Evolutionary conservation across 345 rosid genomes (phyloP).

Genomic region (Salix brachista): DNA sequence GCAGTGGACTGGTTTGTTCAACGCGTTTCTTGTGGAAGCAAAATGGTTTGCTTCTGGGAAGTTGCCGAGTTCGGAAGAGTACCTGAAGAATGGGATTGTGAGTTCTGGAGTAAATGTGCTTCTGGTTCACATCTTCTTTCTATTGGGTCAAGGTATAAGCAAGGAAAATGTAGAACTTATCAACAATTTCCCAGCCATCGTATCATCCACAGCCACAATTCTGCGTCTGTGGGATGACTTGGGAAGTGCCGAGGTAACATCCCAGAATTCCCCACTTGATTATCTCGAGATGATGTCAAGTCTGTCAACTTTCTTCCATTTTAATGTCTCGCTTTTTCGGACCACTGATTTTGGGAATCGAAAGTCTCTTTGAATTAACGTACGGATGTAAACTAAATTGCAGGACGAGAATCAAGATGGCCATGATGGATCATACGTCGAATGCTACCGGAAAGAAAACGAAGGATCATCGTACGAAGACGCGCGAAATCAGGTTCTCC

Average conservation of each 20-base stretch:
- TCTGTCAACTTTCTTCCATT: too few species aligned
- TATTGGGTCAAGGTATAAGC: constrained; percentile 38
- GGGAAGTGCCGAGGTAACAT: constrained; percentile 51
- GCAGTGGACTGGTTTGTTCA: constrained; percentile 54
- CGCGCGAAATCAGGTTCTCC: constrained; percentile 28
- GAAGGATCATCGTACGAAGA: constrained; percentile 22
- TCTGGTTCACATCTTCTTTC: constrained; percentile 45
- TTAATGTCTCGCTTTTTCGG: too few species aligned
- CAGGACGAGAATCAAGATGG: constrained; percentile 59
- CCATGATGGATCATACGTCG: constrained; percentile 53
- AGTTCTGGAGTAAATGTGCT: constrained; percentile 53
- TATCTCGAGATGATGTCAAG: too few species aligned
- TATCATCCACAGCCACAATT: constrained; percentile 41
- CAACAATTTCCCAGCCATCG: constrained; percentile 30
- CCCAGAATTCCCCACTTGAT: too few species aligned
- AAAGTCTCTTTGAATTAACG: too few species aligned
- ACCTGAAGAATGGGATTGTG: constrained; percentile 49
- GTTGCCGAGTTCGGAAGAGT: constrained; percentile 39
- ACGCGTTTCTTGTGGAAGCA: constrained; percentile 58
- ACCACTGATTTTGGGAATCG: too few species aligned
- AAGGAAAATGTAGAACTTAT: constrained; percentile 27
- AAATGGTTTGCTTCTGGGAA: constrained; percentile 45
- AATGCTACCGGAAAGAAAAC: constrained; percentile 48
- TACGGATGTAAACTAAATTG: background rate
- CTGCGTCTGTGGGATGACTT: constrained; percentile 50